phyloP scores from a whole-genome alignment of 2,329 filamentous ascomycete species.

The Cadophora malorum region DNA sequence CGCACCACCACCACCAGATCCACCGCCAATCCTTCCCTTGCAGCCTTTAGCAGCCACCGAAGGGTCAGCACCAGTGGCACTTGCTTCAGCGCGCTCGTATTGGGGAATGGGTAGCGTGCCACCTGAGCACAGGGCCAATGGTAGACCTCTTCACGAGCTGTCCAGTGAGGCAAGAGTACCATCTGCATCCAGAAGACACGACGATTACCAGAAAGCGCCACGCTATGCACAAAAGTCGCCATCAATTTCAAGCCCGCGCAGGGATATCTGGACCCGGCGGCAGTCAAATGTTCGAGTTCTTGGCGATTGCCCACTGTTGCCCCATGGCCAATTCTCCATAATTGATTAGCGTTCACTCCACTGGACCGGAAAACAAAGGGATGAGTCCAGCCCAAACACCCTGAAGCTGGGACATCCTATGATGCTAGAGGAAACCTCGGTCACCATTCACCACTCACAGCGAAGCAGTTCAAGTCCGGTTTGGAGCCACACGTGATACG shows the following conservation, averaged over 20 bases:
- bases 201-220: background rate
- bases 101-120: constrained; percentile 19
- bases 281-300: constrained; percentile 8
- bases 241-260: constrained; percentile 13
- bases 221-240: background rate
- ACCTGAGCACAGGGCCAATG: background rate
- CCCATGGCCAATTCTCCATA: background rate
- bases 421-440: background rate
- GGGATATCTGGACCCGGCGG: constrained; percentile 10
- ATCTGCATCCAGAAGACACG: constrained; percentile 5
- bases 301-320: constrained; percentile 4
- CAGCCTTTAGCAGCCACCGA: constrained; percentile 10
- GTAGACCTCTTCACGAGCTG: constrained; percentile 5
- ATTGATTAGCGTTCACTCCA: constrained; percentile 9
- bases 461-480: background rate
- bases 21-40: background rate
- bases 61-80: constrained; percentile 7
- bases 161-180: constrained; percentile 7
- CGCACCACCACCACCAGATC: constrained; percentile 1
- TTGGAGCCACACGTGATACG: background rate
- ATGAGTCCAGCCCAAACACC: background rate
- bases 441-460: background rate
- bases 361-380: constrained; percentile 1
- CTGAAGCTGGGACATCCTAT: background rate
- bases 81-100: constrained; percentile 13